These are phyloP conservation scores for Chaetomiaceae sp. DNA, from an alignment of 2,329 filamentous ascomycete genomes.

Conservation along the genomic window DNA sequence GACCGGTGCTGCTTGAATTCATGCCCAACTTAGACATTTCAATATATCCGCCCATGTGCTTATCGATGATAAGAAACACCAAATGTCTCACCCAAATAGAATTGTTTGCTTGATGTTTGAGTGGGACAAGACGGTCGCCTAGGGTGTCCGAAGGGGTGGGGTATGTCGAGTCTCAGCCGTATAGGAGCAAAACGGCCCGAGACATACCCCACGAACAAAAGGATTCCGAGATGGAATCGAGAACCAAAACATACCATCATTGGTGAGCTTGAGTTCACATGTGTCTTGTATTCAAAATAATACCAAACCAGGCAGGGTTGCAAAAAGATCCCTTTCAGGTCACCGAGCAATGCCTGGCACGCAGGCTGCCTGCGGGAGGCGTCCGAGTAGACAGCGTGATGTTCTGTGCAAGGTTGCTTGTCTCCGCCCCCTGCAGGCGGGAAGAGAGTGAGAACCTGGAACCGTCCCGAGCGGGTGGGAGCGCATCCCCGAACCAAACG, in stretches of 20 bases:
- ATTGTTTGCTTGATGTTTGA: background rate
- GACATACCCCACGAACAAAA: background rate
- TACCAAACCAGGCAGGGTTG: too few relatives aligned
- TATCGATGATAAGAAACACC: constrained; percentile 8
- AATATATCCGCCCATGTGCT: constrained; percentile 1
- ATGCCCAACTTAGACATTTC: background rate
- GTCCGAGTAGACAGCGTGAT: too few relatives aligned
- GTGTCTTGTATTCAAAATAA: too few relatives aligned
- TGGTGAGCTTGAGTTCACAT: background rate
- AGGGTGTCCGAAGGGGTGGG: background rate
- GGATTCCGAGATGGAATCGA: too few relatives aligned
- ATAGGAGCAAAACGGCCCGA: background rate
- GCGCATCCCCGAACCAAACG: background rate
- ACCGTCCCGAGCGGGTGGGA: constrained; percentile 14
- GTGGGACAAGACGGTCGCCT: background rate
- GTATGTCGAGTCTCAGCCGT: background rate
- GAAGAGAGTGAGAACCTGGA: constrained; percentile 1
- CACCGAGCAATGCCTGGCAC: too few relatives aligned
- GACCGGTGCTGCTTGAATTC: background rate
- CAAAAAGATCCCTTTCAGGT: too few relatives aligned
- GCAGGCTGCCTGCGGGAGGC: too few relatives aligned
- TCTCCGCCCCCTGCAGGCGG: too few relatives aligned
- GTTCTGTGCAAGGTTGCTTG: too few relatives aligned
- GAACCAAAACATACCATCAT: too few relatives aligned
- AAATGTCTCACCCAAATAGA: constrained; percentile 15